Conservation (phyloP, 2,329 filamentous ascomycete species). For the Paecilomyces niveus region DNA sequence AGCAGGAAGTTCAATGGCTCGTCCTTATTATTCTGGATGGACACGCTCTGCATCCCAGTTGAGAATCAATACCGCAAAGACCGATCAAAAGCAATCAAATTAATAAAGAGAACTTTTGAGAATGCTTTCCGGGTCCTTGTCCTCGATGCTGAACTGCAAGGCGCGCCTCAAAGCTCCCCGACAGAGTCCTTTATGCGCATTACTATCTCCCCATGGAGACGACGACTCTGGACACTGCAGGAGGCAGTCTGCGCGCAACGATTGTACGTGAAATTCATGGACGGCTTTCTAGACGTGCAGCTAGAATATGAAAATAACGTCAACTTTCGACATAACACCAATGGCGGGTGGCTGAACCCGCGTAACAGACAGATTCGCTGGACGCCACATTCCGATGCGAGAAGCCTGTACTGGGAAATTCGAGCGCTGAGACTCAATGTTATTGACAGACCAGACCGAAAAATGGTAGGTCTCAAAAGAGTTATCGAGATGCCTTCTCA, state of each 20-base stretch:
- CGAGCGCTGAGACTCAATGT: not conserved
- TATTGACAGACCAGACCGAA: not conserved
- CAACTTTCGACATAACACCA: not conserved
- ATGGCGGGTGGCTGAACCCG: not conserved
- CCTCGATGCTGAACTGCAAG: slow-evolving; percentile 1
- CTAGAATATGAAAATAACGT: not conserved
- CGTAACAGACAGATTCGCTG: not conserved
- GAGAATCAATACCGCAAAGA: not conserved
- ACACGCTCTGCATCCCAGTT: not conserved
- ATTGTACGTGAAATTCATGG: slow-evolving; percentile 1
- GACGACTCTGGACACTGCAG: slow-evolving; percentile 2
- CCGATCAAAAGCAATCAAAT: not conserved
- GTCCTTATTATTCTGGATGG: not conserved
- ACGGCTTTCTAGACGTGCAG: not conserved
- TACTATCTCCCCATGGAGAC: not conserved
- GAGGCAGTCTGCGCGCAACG: slow-evolving; percentile 1
- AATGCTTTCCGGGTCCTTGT: not conserved
- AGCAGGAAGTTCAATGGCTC: slow-evolving; percentile 1
- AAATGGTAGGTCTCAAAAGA: not conserved
- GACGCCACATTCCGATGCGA: not conserved
- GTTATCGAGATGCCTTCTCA: not conserved
- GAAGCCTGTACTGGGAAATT: slow-evolving; percentile 1
- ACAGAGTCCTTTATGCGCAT: slow-evolving; percentile 1
- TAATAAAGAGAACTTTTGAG: not conserved
- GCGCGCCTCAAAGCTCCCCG: not conserved